Percentiles rank a stretch among this genome's conserved stretches.
Conservation (phyloP, 345 rosid species). For the Luvunga scandens region DNA sequence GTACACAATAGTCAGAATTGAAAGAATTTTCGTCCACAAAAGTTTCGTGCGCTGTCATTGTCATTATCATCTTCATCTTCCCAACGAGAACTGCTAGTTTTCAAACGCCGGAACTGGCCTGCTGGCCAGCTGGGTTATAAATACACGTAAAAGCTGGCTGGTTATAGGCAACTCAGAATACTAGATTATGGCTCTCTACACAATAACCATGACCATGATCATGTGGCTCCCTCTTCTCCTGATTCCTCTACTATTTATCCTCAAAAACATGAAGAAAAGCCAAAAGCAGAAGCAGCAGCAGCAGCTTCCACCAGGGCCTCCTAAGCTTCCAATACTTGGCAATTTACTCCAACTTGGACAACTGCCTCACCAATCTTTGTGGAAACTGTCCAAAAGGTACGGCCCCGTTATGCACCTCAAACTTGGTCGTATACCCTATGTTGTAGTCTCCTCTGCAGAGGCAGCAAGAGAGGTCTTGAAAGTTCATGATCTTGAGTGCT, state of each 20-base stretch:
- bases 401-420: conserved; percentile 35
- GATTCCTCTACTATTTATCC: neutral
- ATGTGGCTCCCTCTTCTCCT: conserved; percentile 1
- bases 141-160: too few species aligned
- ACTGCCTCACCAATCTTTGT: conserved; percentile 34
- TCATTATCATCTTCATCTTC: neutral
- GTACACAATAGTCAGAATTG: too few species aligned
- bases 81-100: too few species aligned
- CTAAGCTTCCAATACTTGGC: conserved; percentile 34
- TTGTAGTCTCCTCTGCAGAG: conserved; percentile 29
- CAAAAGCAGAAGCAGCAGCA: neutral
- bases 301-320: conserved; percentile 27
- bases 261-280: neutral
- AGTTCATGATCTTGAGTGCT: conserved; percentile 33
- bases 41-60: neutral
- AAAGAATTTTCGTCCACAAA: too few species aligned
- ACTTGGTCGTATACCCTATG: conserved; percentile 25
- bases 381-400: conserved; percentile 27
- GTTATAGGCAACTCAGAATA: too few species aligned
- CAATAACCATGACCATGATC: too few species aligned
- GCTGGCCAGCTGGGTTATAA: too few species aligned
- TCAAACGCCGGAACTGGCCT: too few species aligned
- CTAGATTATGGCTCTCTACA: too few species aligned
- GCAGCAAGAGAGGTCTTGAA: conserved; percentile 33
- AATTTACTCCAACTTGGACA: conserved; percentile 33